Evolutionary conservation across 441 rosid species (phyloP).

Genomic region (Adansonia madagascariensis): DNA sequence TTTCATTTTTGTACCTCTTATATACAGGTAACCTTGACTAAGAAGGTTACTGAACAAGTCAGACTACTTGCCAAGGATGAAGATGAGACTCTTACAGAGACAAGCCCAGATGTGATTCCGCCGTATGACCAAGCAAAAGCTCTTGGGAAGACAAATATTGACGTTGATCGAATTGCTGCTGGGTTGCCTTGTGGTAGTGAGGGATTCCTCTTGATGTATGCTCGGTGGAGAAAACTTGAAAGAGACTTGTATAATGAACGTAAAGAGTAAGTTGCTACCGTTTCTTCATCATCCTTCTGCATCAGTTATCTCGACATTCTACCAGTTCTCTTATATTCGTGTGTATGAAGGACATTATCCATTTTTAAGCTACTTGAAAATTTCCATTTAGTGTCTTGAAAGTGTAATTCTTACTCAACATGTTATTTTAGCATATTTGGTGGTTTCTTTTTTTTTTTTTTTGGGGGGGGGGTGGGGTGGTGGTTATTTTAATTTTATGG

Average conservation of each 20-base stretch:
- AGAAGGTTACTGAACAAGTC: slow-evolving; percentile 96
- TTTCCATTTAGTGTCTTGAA: not conserved
- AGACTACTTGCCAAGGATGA: slow-evolving; percentile 90
- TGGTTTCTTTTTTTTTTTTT: not conserved
- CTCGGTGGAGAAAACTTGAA: slow-evolving; percentile 99
- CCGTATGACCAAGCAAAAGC: slow-evolving; percentile 99
- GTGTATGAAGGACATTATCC: not conserved
- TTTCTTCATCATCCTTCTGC: slow-evolving; percentile 4
- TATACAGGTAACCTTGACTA: slow-evolving; percentile 73
- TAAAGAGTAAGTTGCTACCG: slow-evolving; percentile 65
- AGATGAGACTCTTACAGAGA: slow-evolving; percentile 88
- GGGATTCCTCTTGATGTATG: slow-evolving; percentile 99
- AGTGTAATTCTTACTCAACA: not conserved
- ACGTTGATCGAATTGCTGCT: slow-evolving; percentile 94
- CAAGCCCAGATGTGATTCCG: slow-evolving; percentile 68
- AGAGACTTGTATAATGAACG: slow-evolving; percentile 98
- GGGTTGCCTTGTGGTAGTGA: slow-evolving; percentile 99
- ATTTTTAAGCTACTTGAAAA: slow-evolving; percentile 10
- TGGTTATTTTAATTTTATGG: too few species aligned
- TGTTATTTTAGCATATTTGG: slow-evolving; percentile 12
- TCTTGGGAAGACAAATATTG: slow-evolving; percentile 97
- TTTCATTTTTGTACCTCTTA: slow-evolving; percentile 24
- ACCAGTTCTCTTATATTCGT: slow-evolving; percentile 23
- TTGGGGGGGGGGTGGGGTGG: too few species aligned
- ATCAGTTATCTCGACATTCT: not conserved